Evolutionary conservation across 306 rosid species (phyloP).

Genomic region (Gillenia trifoliata): DNA sequence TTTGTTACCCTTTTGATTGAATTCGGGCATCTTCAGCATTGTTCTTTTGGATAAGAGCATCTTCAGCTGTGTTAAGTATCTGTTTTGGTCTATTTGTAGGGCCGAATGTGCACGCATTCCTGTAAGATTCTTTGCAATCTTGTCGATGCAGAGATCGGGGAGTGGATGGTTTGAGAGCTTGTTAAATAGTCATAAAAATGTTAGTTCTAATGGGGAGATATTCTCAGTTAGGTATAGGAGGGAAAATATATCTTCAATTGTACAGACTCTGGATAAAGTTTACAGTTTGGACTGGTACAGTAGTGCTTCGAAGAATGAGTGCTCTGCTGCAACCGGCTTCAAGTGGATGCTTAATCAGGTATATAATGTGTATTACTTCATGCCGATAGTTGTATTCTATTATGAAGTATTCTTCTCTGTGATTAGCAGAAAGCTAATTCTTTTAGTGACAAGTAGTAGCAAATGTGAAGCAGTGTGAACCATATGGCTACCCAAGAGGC

Average conservation of each 20-base stretch:
- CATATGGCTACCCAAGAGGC: background rate
- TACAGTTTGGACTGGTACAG: constrained; percentile 88
- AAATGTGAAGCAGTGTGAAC: background rate
- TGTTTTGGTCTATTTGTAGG: constrained; percentile 38
- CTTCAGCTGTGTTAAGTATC: background rate
- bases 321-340: constrained; percentile 93
- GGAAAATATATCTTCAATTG: constrained; percentile 56
- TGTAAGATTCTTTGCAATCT: constrained; percentile 69
- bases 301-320: constrained; percentile 93
- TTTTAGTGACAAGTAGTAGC: background rate
- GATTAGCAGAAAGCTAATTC: background rate
- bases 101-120: constrained; percentile 77
- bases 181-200: constrained; percentile 72
- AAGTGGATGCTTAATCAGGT: constrained; percentile 99
- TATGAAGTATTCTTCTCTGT: background rate
- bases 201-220: constrained; percentile 89
- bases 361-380: constrained; percentile 1
- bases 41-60: background rate
- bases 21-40: background rate
- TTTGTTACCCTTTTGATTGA: constrained; percentile 7
- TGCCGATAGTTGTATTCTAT: background rate
- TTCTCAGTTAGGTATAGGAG: constrained; percentile 71
- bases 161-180: constrained; percentile 98
- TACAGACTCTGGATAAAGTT: constrained; percentile 71
- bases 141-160: constrained; percentile 93